These are phyloP conservation scores for Aurantiochytrium sp. DNA, from an alignment of 108 stramenopile genomes.

Conservation along the genomic window DNA sequence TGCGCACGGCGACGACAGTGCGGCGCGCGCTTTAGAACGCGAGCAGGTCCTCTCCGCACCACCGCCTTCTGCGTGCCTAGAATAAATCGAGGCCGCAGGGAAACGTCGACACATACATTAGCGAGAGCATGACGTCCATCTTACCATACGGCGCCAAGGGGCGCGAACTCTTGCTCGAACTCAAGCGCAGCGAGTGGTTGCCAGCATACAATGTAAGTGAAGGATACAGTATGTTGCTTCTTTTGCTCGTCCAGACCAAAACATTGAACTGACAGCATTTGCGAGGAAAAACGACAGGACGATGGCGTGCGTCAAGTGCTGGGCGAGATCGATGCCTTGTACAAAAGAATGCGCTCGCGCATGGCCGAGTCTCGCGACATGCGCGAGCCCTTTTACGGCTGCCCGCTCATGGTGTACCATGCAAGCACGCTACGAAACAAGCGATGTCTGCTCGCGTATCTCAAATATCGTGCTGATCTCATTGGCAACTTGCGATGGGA, in stretches of 20 bases:
- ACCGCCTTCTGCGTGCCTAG: not conserved
- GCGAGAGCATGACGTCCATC: not conserved
- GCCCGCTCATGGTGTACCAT: slow-evolving; percentile 70
- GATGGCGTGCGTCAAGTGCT: slow-evolving; percentile 39
- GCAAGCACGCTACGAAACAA: slow-evolving; percentile 76
- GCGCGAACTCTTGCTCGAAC: slow-evolving; percentile 73
- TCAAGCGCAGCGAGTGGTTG: slow-evolving; percentile 76
- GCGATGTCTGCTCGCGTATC: slow-evolving; percentile 83
- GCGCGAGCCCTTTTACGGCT: not conserved
- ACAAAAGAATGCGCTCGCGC: not conserved
- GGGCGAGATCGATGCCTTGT: slow-evolving; percentile 36
- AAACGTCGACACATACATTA: not conserved
- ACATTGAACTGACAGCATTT: too few relatives aligned
- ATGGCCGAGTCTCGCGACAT: not conserved
- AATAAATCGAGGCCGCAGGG: not conserved
- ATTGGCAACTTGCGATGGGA: slow-evolving; percentile 50
- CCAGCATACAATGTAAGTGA: slow-evolving; percentile 79
- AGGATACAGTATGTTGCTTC: not conserved
- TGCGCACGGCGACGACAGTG: too few relatives aligned
- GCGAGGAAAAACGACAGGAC: not conserved
- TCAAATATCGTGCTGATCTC: slow-evolving; percentile 62
- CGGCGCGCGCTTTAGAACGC: too few relatives aligned
- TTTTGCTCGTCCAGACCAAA: too few relatives aligned
- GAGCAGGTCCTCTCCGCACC: not conserved
- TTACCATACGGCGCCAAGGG: slow-evolving; percentile 63